Conservation (phyloP, 345 rosid genomes). For the Camelina hispida region DNA sequence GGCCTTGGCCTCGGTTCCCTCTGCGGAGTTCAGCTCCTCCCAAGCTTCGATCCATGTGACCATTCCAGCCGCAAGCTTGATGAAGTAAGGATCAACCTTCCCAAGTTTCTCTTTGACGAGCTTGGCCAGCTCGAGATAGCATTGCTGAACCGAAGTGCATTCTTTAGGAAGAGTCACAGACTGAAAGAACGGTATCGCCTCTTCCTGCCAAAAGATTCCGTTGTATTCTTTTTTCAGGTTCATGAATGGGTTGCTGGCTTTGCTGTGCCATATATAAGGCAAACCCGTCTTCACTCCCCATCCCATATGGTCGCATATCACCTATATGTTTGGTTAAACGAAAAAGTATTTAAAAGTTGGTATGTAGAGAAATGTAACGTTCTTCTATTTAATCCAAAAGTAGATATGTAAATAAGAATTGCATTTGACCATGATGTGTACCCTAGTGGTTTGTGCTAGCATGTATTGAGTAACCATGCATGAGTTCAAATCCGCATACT, state of each 20-base stretch:
- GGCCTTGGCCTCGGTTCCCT: constrained; percentile 11
- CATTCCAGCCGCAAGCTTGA: constrained; percentile 77
- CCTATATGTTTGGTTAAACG: constrained; percentile 49
- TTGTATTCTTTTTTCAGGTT: constrained; percentile 85
- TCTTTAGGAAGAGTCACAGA: constrained; percentile 67
- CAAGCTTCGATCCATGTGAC: constrained; percentile 86
- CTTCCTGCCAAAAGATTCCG: constrained; percentile 89
- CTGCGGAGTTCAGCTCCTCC: constrained; percentile 75
- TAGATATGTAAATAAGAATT: not conserved
- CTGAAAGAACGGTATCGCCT: constrained; percentile 82
- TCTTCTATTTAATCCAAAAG: not conserved
- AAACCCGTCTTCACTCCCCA: constrained; percentile 83
- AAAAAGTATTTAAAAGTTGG: not conserved
- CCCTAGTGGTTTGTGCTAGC: not conserved
- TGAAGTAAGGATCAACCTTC: constrained; percentile 74
- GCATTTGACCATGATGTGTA: not conserved
- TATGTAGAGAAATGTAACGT: not conserved
- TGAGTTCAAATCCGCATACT: not conserved
- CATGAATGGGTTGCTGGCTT: constrained; percentile 86
- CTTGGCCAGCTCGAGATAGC: constrained; percentile 79
- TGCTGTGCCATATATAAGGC: constrained; percentile 94
- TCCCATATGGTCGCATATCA: constrained; percentile 82
- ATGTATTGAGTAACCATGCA: too few species aligned
- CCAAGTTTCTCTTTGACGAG: constrained; percentile 71
- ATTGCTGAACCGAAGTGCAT: constrained; percentile 70